phyloP scores from a whole-genome alignment of 345 rosid genomes.

The Mallotus nudiflorus region DNA sequence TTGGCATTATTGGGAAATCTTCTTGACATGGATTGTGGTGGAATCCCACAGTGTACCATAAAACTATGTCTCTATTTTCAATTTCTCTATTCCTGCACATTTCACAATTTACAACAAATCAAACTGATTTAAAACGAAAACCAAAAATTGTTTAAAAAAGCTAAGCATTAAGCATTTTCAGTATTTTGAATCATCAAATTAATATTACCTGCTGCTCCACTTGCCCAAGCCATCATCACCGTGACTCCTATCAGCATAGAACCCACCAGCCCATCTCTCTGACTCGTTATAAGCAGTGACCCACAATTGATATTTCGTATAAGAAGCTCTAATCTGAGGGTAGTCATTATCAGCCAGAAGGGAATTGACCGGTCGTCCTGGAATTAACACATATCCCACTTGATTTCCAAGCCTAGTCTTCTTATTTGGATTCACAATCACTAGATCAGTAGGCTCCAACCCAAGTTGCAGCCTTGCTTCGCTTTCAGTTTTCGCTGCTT shows the following conservation, averaged over 20 bases:
- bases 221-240: slow-evolving; percentile 74
- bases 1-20: slow-evolving; percentile 79
- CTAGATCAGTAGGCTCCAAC: slow-evolving; percentile 51
- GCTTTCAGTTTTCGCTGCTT: slow-evolving; percentile 63
- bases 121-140: too few species aligned
- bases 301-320: slow-evolving; percentile 68
- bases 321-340: slow-evolving; percentile 61
- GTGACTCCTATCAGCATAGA: slow-evolving; percentile 60
- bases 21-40: slow-evolving; percentile 81
- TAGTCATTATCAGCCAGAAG: slow-evolving; percentile 61
- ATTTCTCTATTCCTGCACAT: slow-evolving; percentile 63
- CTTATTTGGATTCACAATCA: slow-evolving; percentile 60
- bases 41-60: slow-evolving; percentile 79
- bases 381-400: slow-evolving; percentile 65
- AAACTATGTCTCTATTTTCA: slow-evolving; percentile 68
- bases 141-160: too few species aligned
- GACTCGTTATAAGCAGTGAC: slow-evolving; percentile 75
- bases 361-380: slow-evolving; percentile 47
- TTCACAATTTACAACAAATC: too few species aligned
- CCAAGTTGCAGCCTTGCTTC: slow-evolving; percentile 59
- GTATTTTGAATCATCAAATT: too few species aligned
- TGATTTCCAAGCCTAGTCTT: slow-evolving; percentile 59
- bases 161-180: background rate
- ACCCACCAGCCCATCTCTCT: slow-evolving; percentile 85
- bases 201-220: slow-evolving; percentile 76